phyloP scores from a whole-genome alignment of 2,329 filamentous ascomycete genomes.

The Hypoxylon rubiginosum region DNA sequence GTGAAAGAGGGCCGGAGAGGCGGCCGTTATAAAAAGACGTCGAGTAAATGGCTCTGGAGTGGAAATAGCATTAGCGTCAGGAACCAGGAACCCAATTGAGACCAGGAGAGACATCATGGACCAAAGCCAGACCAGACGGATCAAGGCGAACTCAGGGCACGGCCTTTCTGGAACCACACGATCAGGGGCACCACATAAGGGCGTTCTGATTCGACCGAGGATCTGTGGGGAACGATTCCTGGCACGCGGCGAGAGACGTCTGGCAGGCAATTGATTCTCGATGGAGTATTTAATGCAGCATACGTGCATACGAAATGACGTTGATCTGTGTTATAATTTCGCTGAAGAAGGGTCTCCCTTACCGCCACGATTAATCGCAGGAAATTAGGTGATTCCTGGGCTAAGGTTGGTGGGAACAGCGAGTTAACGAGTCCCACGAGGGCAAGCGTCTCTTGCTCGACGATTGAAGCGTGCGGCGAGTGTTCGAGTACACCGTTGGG shows the following conservation, averaged over 20 bases:
- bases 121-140: slow-evolving; percentile 39
- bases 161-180: slow-evolving; percentile 45
- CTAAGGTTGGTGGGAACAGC: slow-evolving; percentile 67
- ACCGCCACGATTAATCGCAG: slow-evolving; percentile 65
- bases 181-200: slow-evolving; percentile 43
- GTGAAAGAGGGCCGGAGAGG: slow-evolving; percentile 59
- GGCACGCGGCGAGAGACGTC: slow-evolving; percentile 46
- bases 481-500: slow-evolving; percentile 55
- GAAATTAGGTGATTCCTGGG: slow-evolving; percentile 65
- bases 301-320: slow-evolving; percentile 44
- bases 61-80: slow-evolving; percentile 46
- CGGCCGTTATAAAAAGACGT: slow-evolving; percentile 62
- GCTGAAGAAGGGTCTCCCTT: slow-evolving; percentile 58
- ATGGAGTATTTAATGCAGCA: slow-evolving; percentile 45
- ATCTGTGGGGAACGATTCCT: slow-evolving; percentile 46
- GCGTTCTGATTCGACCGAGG: slow-evolving; percentile 46
- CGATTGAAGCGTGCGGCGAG: slow-evolving; percentile 61
- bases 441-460: slow-evolving; percentile 57
- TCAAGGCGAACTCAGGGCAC: slow-evolving; percentile 38
- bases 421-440: slow-evolving; percentile 75
- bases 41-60: slow-evolving; percentile 52
- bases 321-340: slow-evolving; percentile 44
- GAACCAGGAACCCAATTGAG: slow-evolving; percentile 43
- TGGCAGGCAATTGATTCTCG: slow-evolving; percentile 45
- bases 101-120: slow-evolving; percentile 38